Evolutionary conservation across 2,329 filamentous ascomycete species (phyloP).

Genomic region (Sarocladium strictum): DNA sequence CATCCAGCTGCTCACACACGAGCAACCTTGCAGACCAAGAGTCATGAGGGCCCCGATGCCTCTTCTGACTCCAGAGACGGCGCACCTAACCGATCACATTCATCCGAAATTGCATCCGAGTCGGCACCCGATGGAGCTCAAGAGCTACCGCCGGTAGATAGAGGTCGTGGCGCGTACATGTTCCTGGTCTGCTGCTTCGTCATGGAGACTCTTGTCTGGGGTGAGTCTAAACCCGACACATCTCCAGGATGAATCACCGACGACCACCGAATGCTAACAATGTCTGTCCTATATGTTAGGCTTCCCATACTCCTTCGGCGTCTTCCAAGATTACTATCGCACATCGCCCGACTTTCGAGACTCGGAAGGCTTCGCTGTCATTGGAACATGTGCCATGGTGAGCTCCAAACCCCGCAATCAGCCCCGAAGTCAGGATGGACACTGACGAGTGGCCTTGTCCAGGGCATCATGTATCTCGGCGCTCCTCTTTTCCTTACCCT

Average conservation of each 20-base stretch:
- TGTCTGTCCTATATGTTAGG: too few relatives aligned
- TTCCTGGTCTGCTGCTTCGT: conserved; percentile 14
- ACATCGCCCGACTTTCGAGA: conserved; percentile 51
- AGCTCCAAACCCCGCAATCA: background rate
- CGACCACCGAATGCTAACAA: too few relatives aligned
- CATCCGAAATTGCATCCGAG: background rate
- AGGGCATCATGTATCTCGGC: conserved; percentile 51
- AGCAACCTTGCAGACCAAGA: background rate
- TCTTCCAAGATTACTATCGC: conserved; percentile 66
- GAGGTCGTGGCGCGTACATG: conserved; percentile 14
- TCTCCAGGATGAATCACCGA: too few relatives aligned
- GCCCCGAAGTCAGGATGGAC: too few relatives aligned
- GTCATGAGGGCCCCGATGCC: background rate
- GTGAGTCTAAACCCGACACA: too few relatives aligned
- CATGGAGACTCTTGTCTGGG: conserved; percentile 15
- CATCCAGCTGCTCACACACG: background rate
- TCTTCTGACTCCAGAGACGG: background rate
- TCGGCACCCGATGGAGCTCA: background rate
- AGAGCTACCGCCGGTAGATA: conserved; percentile 13
- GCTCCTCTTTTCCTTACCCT: conserved; percentile 42
- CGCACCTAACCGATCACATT: background rate
- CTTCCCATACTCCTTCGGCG: conserved; percentile 62
- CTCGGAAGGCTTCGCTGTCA: conserved; percentile 49
- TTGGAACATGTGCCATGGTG: conserved; percentile 59
- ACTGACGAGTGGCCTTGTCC: background rate